These are phyloP conservation scores for Neospora caninum DNA, from an alignment of 169 alveolate genomes.

Conservation along the genomic window DNA sequence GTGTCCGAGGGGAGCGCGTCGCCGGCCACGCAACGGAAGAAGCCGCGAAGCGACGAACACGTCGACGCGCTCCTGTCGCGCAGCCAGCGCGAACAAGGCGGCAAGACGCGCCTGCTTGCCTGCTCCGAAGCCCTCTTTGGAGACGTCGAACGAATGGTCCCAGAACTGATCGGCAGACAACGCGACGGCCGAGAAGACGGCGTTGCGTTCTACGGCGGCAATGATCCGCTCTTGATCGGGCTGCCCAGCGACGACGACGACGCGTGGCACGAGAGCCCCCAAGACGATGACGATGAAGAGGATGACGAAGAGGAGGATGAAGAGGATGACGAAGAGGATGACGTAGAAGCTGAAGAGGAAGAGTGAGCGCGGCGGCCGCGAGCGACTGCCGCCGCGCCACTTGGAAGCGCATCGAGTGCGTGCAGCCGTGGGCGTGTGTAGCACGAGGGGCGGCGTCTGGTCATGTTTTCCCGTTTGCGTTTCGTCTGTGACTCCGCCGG, in stretches of 20 bases:
- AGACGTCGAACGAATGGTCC: constrained; percentile 41
- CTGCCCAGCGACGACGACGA: constrained; percentile 18
- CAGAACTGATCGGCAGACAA: constrained; percentile 18
- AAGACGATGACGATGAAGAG: not conserved
- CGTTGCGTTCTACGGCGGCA: constrained; percentile 45
- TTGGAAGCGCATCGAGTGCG: no score
- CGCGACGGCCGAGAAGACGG: constrained; percentile 23
- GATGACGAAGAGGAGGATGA: not conserved
- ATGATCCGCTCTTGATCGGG: constrained; percentile 27
- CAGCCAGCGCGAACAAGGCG: not conserved
- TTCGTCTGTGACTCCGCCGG: no score
- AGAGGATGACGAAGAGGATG: not conserved
- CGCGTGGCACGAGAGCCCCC: not conserved
- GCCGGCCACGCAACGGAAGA: not conserved
- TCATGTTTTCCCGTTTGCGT: no score
- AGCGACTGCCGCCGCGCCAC: no score
- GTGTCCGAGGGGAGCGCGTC: not conserved
- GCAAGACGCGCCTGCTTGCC: constrained; percentile 25
- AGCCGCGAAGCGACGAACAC: not conserved
- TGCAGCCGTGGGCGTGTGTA: no score
- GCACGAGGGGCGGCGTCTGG: no score
- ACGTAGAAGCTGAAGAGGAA: not conserved
- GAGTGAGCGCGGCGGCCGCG: not conserved
- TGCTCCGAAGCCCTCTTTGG: constrained; percentile 52
- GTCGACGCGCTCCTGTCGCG: not conserved